Evolutionary conservation across 2,329 filamentous ascomycete species (phyloP).

Genomic region (Ophiostoma novo-ulmi): DNA sequence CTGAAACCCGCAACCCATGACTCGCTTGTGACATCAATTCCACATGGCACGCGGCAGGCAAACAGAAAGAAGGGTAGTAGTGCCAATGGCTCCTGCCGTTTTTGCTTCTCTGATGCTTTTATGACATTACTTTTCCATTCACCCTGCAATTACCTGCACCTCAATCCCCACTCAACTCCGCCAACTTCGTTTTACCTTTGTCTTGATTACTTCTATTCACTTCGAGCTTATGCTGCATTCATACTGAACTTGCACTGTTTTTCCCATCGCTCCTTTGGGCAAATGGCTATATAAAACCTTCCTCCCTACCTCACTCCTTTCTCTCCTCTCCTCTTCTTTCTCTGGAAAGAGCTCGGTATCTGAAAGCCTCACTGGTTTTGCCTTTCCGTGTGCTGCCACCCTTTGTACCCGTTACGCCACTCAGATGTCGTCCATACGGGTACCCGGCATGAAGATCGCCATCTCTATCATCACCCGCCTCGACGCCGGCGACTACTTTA

Average conservation of each 20-base stretch:
- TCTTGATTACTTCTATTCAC: not conserved
- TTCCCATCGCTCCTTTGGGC: not conserved
- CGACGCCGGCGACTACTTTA: slow-evolving; percentile 24
- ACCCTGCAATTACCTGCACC: not conserved
- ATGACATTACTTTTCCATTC: not conserved
- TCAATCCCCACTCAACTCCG: not conserved
- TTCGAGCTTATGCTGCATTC: not conserved
- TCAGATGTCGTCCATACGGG: slow-evolving; percentile 32
- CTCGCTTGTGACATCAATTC: not conserved
- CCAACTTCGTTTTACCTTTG: not conserved
- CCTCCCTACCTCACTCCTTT: not conserved
- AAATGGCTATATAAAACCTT: not conserved
- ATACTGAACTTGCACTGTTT: not conserved
- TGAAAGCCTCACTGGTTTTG: slow-evolving; percentile 45
- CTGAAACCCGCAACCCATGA: not conserved
- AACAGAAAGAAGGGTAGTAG: not conserved
- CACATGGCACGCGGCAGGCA: not conserved
- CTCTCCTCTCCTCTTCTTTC: not conserved
- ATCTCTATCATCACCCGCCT: slow-evolving; percentile 32
- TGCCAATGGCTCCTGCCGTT: not conserved
- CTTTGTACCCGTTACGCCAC: slow-evolving; percentile 32
- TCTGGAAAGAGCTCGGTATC: slow-evolving; percentile 69
- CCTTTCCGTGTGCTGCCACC: slow-evolving; percentile 29
- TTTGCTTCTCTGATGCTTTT: not conserved
- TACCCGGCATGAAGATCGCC: slow-evolving; percentile 28